phyloP scores from a whole-genome alignment of 2,329 filamentous ascomycete genomes.

The Alternaria atra region DNA sequence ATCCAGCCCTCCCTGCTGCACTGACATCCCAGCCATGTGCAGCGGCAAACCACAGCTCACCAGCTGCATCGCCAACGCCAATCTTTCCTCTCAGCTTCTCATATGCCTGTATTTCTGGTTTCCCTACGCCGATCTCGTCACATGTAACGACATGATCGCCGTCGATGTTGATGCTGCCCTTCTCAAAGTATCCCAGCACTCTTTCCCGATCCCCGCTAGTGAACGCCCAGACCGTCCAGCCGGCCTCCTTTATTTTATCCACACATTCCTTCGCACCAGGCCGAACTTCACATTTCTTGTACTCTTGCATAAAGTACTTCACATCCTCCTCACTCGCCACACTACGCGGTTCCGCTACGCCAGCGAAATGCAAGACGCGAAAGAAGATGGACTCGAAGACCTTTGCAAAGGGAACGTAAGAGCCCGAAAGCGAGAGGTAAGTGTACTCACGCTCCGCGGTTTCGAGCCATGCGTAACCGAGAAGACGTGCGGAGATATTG shows the following conservation, averaged over 20 bases:
- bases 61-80: constrained; percentile 34
- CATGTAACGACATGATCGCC: constrained; percentile 62
- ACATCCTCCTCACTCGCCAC: constrained; percentile 57
- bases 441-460: constrained; percentile 61
- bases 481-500: constrained; percentile 54
- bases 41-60: constrained; percentile 65
- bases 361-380: constrained; percentile 56
- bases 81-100: constrained; percentile 55
- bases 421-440: constrained; percentile 57
- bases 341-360: constrained; percentile 54
- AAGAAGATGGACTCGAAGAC: constrained; percentile 60
- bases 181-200: constrained; percentile 63
- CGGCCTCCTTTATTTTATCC: constrained; percentile 53
- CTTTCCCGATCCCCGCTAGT: constrained; percentile 62
- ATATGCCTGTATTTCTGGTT: constrained; percentile 62
- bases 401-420: constrained; percentile 56
- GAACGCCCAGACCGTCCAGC: constrained; percentile 64
- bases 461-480: constrained; percentile 60
- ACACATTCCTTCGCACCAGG: constrained; percentile 56
- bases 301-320: constrained; percentile 52
- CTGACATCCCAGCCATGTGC: constrained; percentile 69
- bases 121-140: constrained; percentile 59
- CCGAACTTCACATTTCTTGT: constrained; percentile 45
- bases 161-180: constrained; percentile 60
- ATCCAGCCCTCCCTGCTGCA: constrained; percentile 60